Conservation (phyloP, 768 basidiomycete genomes). For the Kockovaella imperatae region DNA sequence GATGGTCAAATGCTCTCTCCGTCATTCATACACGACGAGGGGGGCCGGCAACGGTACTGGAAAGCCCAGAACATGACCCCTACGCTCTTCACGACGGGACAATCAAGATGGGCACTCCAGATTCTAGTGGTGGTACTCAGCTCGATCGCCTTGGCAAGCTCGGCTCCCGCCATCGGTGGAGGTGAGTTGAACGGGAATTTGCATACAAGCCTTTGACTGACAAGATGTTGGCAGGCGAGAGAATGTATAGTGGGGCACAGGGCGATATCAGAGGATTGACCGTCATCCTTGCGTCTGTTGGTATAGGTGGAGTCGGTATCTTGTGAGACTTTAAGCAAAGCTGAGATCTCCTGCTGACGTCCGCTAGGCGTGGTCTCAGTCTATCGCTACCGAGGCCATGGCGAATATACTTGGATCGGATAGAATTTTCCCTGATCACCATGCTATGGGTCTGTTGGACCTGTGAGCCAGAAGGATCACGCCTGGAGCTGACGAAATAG, state of each 20-base stretch:
- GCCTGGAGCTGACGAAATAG: slow-evolving; percentile 7
- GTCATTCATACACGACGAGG: no score
- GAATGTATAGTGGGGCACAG: slow-evolving; percentile 18
- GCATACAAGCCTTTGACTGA: not conserved
- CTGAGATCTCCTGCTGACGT: not conserved
- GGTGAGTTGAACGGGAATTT: slow-evolving; percentile 9
- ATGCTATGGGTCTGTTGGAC: slow-evolving; percentile 40
- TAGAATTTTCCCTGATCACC: slow-evolving; percentile 28
- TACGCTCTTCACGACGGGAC: slow-evolving; percentile 13
- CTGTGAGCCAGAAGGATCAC: slow-evolving; percentile 14
- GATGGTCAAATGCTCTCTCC: no score
- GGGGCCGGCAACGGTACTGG: no score
- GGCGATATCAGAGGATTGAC: slow-evolving; percentile 23
- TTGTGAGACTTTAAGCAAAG: slow-evolving; percentile 7
- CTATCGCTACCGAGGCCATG: slow-evolving; percentile 25
- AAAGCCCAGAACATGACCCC: slow-evolving; percentile 5
- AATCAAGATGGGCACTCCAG: slow-evolving; percentile 21
- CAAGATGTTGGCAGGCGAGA: slow-evolving; percentile 5
- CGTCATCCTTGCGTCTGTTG: slow-evolving; percentile 10
- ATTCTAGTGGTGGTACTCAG: slow-evolving; percentile 11
- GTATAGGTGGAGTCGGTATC: slow-evolving; percentile 7
- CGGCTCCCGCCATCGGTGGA: slow-evolving; percentile 12
- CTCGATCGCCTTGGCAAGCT: slow-evolving; percentile 15
- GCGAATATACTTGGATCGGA: slow-evolving; percentile 26
- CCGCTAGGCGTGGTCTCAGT: slow-evolving; percentile 4